Base-by-base conservation (phyloP, 228 moss, liverwort and hornwort genomes). In the Sphagnum magellanicum region DNA sequence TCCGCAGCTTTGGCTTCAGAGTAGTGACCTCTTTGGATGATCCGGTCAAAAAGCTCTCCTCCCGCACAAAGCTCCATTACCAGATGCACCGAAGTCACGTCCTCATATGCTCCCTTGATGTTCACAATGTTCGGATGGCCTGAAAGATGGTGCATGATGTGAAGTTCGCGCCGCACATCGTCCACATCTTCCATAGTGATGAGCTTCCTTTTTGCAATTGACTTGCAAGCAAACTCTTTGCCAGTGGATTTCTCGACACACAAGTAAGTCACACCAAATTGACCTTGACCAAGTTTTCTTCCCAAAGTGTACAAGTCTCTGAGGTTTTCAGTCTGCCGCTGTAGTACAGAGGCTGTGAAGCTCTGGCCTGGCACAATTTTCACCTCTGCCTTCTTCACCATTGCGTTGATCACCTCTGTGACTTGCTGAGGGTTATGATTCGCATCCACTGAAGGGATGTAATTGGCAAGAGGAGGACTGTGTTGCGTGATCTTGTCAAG, bases 71-170 rank as follows among this genome's bases (percentile, higher is more conserved):
- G 70, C 16, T 70, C 70, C 70, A 70, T 70, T 49, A 70, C 70
- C 61, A 70, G 59, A 59, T 70, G 70, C 66, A 85, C 81, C 2
- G 53, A 76, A 5, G 72, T 64, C 8, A 67, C 47, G 53, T 85
- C 85, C 66, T 81, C 81, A 53, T 81, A 65, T 0, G 81, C 79
- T 10, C 85, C 79, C 72, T 81, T 79, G 67, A 85, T 76, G 67
- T 72, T 59, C 16, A 85, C 85, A 15, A 85, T 68, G 79, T 81
- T 85, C 0, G 81, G 81, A 51, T 85, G 85, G 6, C 79, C 85
- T 0, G 76, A 74, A 8, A 85, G 53, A 53, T 79, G 79, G 50
- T 74, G 67, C 85, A 85, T 81, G 32, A 81, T 60, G 64, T 81
- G 76, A 3, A 81, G 63, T 15, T 85, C 85, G 0, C 81, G 79